phyloP scores from a whole-genome alignment of 805 yeast genomes.

The Candida corydali region DNA sequence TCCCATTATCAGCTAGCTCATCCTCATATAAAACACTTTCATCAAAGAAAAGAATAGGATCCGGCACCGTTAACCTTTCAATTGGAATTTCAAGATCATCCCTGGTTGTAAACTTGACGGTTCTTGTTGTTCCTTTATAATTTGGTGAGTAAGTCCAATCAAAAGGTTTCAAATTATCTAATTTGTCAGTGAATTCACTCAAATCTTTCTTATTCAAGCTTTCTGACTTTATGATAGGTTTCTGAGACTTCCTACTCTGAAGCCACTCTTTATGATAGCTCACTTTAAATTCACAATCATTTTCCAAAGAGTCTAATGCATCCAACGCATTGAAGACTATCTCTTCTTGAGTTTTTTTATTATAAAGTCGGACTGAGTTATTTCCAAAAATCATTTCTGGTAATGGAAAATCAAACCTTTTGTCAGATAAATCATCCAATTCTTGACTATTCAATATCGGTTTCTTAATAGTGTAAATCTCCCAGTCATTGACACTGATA shows the following conservation, averaged over 20 bases:
- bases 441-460: slow-evolving; percentile 77
- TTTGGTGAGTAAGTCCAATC: slow-evolving; percentile 95
- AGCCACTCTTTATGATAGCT: slow-evolving; percentile 87
- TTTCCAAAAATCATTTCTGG: slow-evolving; percentile 99
- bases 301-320: slow-evolving; percentile 47
- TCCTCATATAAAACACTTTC: slow-evolving; percentile 89
- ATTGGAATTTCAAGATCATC: slow-evolving; percentile 53
- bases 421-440: slow-evolving; percentile 54
- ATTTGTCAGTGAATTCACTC: slow-evolving; percentile 37
- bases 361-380: slow-evolving; percentile 53
- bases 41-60: slow-evolving; percentile 85
- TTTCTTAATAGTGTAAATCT: slow-evolving; percentile 61
- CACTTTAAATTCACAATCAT: slow-evolving; percentile 46
- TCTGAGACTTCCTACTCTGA: slow-evolving; percentile 26
- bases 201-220: slow-evolving; percentile 15
- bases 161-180: slow-evolving; percentile 71
- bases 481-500: slow-evolving; percentile 72
- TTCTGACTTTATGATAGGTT: not conserved
- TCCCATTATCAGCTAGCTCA: slow-evolving; percentile 95
- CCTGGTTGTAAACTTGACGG: slow-evolving; percentile 14
- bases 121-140: slow-evolving; percentile 58
- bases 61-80: slow-evolving; percentile 63
- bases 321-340: slow-evolving; percentile 73
- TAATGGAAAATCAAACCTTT: slow-evolving; percentile 65
- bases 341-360: slow-evolving; percentile 24